A percentile compares a stretch with the other conserved stretches of the same genome.
Conservation (phyloP, 176 grass and related monocot genomes). For the Tillandsia leiboldiana region DNA sequence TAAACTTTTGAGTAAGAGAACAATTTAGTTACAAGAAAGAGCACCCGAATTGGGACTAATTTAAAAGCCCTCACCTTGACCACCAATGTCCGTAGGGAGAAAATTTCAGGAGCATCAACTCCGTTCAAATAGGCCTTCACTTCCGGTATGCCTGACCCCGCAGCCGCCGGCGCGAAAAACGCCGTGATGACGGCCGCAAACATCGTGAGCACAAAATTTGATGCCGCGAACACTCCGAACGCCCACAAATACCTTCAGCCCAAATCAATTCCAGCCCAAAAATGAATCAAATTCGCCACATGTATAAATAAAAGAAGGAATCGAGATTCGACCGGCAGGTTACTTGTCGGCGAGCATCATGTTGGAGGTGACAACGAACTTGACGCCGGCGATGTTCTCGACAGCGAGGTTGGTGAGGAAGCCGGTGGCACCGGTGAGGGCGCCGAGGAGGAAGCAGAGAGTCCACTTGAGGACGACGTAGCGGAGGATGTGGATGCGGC, state of each 20-base stretch:
- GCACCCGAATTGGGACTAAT: background rate
- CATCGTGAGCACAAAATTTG: constrained; percentile 64
- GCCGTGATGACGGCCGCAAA: constrained; percentile 63
- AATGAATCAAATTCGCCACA: background rate
- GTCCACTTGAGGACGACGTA: constrained; percentile 83
- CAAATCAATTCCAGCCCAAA: background rate
- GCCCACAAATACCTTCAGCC: constrained; percentile 37
- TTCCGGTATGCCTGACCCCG: constrained; percentile 86
- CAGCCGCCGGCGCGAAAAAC: constrained; percentile 69
- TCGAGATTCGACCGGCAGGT: background rate
- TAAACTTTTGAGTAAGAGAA: background rate
- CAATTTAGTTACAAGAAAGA: background rate
- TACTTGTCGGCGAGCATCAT: constrained; percentile 68
- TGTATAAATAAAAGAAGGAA: background rate
- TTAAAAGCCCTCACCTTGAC: constrained; percentile 54
- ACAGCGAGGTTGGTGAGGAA: constrained; percentile 79
- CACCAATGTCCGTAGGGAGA: constrained; percentile 63
- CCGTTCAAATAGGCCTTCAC: constrained; percentile 89
- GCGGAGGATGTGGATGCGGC: constrained; percentile 40
- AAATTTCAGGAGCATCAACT: constrained; percentile 78
- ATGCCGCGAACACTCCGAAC: constrained; percentile 56
- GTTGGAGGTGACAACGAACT: constrained; percentile 78
- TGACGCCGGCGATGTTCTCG: constrained; percentile 85
- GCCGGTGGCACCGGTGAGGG: constrained; percentile 37
- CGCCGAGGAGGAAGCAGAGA: constrained; percentile 71